phyloP scores from a whole-genome alignment of 2,329 filamentous ascomycete species.

The Periconia sp. region DNA sequence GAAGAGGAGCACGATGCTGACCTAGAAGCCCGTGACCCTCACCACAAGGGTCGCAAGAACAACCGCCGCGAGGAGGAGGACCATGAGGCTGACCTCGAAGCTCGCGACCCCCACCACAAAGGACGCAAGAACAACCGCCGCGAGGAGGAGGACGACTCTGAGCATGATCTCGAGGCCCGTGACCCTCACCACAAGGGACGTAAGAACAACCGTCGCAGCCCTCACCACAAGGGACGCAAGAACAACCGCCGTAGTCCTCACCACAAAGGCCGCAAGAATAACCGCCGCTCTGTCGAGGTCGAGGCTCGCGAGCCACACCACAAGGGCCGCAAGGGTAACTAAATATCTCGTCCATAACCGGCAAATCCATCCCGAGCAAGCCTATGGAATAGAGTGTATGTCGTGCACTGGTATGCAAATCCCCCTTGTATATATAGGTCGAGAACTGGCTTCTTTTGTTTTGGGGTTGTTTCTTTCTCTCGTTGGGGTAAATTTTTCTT shows the following conservation, averaged over 20 bases:
- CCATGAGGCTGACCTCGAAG: slow-evolving; percentile 6
- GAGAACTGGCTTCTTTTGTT: neutral
- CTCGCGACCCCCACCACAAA: slow-evolving; percentile 4
- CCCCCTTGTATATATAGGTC: neutral
- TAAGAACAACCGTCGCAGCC: slow-evolving; percentile 7
- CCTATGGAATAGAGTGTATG: too few relatives aligned
- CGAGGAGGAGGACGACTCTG: neutral
- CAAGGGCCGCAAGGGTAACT: neutral
- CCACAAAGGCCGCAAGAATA: neutral
- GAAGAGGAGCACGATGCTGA: neutral
- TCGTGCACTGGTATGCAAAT: neutral
- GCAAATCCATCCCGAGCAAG: neutral
- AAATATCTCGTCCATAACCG: neutral
- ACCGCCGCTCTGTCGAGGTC: slow-evolving; percentile 1
- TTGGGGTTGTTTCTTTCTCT: neutral
- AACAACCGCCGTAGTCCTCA: slow-evolving; percentile 3
- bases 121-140: neutral
- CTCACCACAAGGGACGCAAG: neutral
- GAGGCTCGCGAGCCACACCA: slow-evolving; percentile 1
- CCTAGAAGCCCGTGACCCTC: slow-evolving; percentile 2
- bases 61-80: slow-evolving; percentile 3
- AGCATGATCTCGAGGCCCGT: neutral
- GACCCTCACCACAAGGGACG: slow-evolving; percentile 3
- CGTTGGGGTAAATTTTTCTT: neutral
- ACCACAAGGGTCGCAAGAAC: slow-evolving; percentile 2